A percentile compares a stretch with the other conserved stretches of the same genome.
Conservation (phyloP, 1,139 yeast species). For the Kazachstania sp. region DNA sequence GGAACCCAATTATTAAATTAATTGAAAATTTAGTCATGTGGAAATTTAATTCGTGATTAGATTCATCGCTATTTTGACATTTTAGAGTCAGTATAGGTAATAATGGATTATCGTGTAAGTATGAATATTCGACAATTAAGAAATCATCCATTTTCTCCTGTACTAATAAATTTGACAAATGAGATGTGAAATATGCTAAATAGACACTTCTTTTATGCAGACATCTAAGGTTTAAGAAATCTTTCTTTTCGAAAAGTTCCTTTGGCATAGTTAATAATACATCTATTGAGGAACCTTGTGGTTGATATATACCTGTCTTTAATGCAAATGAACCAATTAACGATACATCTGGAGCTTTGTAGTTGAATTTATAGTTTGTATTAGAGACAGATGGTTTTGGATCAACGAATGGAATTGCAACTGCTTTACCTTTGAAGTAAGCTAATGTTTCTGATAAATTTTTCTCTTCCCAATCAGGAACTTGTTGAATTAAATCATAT, state of each 20-base stretch:
- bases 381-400: conserved; percentile 61
- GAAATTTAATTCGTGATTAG: conserved; percentile 39
- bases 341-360: conserved; percentile 64
- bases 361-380: conserved; percentile 62
- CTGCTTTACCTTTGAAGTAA: conserved; percentile 42
- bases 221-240: conserved; percentile 81
- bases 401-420: conserved; percentile 78
- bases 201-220: conserved; percentile 85
- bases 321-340: conserved; percentile 86
- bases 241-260: conserved; percentile 70
- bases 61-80: conserved; percentile 23
- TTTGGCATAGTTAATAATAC: conserved; percentile 76
- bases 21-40: conserved; percentile 63
- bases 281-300: conserved; percentile 63
- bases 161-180: conserved; percentile 47
- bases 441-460: conserved; percentile 46
- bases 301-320: conserved; percentile 63
- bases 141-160: conserved; percentile 44
- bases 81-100: conserved; percentile 56
- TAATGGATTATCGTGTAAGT: conserved; percentile 56
- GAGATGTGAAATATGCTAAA: conserved; percentile 64
- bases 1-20: conserved; percentile 65
- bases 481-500: conserved; percentile 56
- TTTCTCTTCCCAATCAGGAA: conserved; percentile 48
- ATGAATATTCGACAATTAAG: conserved; percentile 47